Evolutionary conservation across 805 yeast species (phyloP), one percentile per base, ranked within the genome.

Genomic region (Metschnikowia gelsemii): DNA sequence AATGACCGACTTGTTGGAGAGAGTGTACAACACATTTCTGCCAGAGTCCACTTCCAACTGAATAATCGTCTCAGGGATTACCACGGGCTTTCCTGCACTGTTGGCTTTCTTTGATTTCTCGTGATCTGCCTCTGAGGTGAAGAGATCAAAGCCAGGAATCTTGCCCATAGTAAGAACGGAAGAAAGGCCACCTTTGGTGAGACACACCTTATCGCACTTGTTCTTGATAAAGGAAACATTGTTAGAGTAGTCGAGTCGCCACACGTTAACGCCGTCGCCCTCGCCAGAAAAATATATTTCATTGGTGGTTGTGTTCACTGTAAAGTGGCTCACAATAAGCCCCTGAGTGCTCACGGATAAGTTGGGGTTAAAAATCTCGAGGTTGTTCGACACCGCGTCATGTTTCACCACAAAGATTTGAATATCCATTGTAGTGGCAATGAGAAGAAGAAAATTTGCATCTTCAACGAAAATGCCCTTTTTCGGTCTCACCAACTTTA

Each of bases 151-250:
- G 3, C 67, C 67, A 5, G 66, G 63, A 31, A 61, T 50, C 38
- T 60, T 67, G 28, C 54, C 62, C 14, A 57, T 47, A 12, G 75
- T 72, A 21, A 69, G 58, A 3, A 67, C 72, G 24, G 62, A 55
- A 4, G 70, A 57, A 28, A 70, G 56, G 72, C 81, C 50, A 78
- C 78, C 63, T 79, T 80, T 32, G 9, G 97, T 88, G 41, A 87
- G 73, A 59, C 97, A 88, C 29, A 83, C 79, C 61, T 89, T 89
- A 52, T 79, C 80, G 57, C 95, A 86, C 54, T 82, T 85, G 56
- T 86, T 83, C 48, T 82, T 79, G 59, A 88, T 88, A 87, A 96
- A 91, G 40, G 87, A 83, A 35, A 88, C 93, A 19, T 84, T 76
- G 50, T 82, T 84, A 5, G 90, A 76, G 59, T 93, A 93, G 45